Base-by-base conservation (phyloP, 805 yeast genomes). In the Candida schatavii region DNA sequence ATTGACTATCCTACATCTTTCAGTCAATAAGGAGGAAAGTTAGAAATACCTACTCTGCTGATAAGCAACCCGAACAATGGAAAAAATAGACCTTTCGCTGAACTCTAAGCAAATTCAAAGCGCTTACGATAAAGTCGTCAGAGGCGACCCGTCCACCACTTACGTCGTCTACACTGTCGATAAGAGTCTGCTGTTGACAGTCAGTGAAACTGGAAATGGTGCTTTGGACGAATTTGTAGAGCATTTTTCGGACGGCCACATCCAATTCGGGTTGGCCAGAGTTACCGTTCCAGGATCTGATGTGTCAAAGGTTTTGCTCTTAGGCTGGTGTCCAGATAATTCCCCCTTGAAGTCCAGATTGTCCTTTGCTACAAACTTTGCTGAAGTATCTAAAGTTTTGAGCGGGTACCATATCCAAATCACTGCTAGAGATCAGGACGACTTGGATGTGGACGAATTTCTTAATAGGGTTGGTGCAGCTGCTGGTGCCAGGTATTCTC, bases 291-390 rank as follows among this genome's bases (percentile, higher is more conserved):
- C 91, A 42, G 95, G 93, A n/a, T 85, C 96, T 3, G 93, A 86
- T 52, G 90, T 93, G 27, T 77, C 79, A 56, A 93, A 93, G 70
- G 72, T 87, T 49, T 77, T 91, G 25, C 70, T 93, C 37, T 73
- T 93, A 29, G 98, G 97, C 39, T 91, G 97, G 97, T 87, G 96
- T 67, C 99, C 99, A 5, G 98, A 93, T 62, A 87, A 91, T 43
- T 90, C 96, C 18, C 95, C 97, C 40, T 48, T 74, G 72, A 85
- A 82, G 57, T 72, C 83, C 21, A 77, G 88, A 53, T 76, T 87
- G 35, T 81, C 89, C 1, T 86, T 82, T 64, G 89, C 91, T 21
- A 67, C 80, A 46, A 86, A 85, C 62, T 82, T 85, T 50, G 88
- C 87, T 31, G 86, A 82, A 31, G 85, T 86, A 17, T 78, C 89